Percentiles rank a stretch among this genome's conserved stretches.
These are phyloP conservation scores for Chaetothyriales sp. DNA, from an alignment of 2,329 filamentous ascomycete species.

Conservation along the genomic window DNA sequence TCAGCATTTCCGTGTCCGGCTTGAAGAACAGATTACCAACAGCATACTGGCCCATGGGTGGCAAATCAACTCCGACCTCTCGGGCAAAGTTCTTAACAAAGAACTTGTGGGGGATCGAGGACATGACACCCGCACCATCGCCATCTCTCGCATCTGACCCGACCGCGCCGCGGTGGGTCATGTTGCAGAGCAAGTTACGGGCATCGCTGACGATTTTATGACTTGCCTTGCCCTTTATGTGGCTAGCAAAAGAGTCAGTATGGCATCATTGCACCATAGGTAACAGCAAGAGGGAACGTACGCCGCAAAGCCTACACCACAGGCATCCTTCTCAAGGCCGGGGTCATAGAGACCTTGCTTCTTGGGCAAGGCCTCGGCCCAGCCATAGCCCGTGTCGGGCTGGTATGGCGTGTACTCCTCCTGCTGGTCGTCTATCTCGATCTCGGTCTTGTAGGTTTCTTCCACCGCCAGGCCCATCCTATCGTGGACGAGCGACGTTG, in stretches of 20 bases:
- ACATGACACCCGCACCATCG: slow-evolving; percentile 98
- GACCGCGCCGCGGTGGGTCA: slow-evolving; percentile 98
- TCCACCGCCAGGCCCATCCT: slow-evolving; percentile 39
- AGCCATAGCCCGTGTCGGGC: slow-evolving; percentile 59
- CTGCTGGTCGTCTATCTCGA: slow-evolving; percentile 32
- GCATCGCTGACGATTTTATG: slow-evolving; percentile 99
- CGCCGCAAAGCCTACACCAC: slow-evolving; percentile 98
- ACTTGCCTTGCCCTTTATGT: slow-evolving; percentile 93
- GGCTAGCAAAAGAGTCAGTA: slow-evolving; percentile 38
- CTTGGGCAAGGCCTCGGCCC: slow-evolving; percentile 89
- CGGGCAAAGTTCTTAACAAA: slow-evolving; percentile 97
- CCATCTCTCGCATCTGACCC: slow-evolving; percentile 96
- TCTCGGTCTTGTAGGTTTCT: slow-evolving; percentile 33
- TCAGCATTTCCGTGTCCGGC: slow-evolving; percentile 77
- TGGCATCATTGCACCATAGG: neutral
- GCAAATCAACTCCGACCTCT: slow-evolving; percentile 76
- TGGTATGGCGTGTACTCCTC: slow-evolving; percentile 40
- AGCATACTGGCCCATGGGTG: slow-evolving; percentile 82
- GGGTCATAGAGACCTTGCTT: slow-evolving; percentile 99
- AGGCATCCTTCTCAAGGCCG: slow-evolving; percentile 93
- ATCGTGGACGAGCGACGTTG: slow-evolving; percentile 15
- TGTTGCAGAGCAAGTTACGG: slow-evolving; percentile 92
- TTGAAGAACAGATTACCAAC: slow-evolving; percentile 98
- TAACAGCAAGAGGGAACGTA: slow-evolving; percentile 37
- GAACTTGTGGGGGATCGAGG: slow-evolving; percentile 94